These are phyloP conservation scores for Xylariaceae sp. DNA, from an alignment of 2,329 filamentous ascomycete genomes.

Conservation along the genomic window DNA sequence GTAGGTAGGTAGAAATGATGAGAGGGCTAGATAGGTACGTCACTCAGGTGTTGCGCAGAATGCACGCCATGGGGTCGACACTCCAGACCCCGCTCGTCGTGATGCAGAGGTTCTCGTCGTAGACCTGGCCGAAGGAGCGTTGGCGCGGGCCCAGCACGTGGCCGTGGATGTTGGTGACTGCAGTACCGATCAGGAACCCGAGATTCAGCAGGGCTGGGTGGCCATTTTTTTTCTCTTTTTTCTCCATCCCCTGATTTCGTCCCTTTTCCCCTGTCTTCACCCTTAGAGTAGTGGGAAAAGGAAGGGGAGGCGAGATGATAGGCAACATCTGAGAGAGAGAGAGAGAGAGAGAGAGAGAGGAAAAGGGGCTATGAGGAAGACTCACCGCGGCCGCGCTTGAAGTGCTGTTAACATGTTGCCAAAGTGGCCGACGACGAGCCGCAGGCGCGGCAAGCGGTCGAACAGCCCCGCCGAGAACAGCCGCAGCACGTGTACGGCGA, in stretches of 20 bases:
- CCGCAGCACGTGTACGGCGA: conserved; percentile 26
- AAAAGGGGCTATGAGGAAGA: no score
- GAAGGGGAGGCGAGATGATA: neutral
- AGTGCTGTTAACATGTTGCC: conserved; percentile 40
- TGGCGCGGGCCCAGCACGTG: no score
- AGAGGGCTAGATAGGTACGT: no score
- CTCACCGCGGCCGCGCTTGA: conserved; percentile 9
- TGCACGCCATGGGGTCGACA: conserved; percentile 36
- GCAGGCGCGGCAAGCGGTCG: conserved; percentile 28
- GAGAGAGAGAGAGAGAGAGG: no score
- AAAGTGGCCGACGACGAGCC: conserved; percentile 33
- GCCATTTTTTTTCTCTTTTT: no score
- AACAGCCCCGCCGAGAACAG: conserved; percentile 23
- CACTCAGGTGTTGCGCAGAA: conserved; percentile 24
- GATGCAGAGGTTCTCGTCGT: conserved; percentile 48
- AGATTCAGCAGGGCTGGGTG: no score
- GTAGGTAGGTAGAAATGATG: no score
- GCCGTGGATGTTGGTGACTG: no score
- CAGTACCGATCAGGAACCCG: no score
- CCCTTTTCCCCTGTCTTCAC: no score
- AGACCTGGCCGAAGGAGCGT: conserved; percentile 39
- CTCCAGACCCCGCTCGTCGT: conserved; percentile 49
- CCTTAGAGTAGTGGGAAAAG: conserved; percentile 41
- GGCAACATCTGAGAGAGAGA: no score
- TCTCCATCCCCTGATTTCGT: conserved; percentile 4